Evolutionary conservation across 768 basidiomycete species (phyloP), one percentile per base, ranked within the genome.

Genomic region (Paxillus ammoniavirescens): DNA sequence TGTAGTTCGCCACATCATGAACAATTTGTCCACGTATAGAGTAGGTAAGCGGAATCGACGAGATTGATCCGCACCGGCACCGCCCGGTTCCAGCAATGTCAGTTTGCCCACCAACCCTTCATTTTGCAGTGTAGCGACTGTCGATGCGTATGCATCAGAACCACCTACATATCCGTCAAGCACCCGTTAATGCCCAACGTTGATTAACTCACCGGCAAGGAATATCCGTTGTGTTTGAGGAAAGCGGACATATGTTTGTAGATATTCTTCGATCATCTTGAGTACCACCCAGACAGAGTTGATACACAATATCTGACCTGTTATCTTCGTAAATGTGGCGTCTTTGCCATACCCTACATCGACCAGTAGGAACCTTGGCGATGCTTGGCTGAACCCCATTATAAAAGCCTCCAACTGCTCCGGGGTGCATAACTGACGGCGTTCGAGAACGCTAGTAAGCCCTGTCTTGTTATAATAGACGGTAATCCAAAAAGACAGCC

Each of bases 181-280:
- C 31, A 26, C 41, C 28, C 26, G 8, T 15, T 21, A 13, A 45
- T 42, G 28, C 41, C 5, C 28, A 36, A 45, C 50, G 2, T 6
- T 38, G 17, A 45, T 13, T 15, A 18, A 61, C 77, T 65, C 61
- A 85, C 88, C 86, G 50, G 81, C 84, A 66, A 91, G 79, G 70
- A 89, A 90, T 30, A 91, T 72, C 47, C 82, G 81, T 40, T 87
- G 71, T 8, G 87, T 90, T 64, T 91, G 88, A 9, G 89, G 85
- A 63, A 90, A 84, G 56, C 82, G 79, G 46, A 79, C 76, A 66
- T 81, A 89, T 13, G 84, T 86, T 65, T 86, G 79, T 43, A 91
- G 70, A 66, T 86, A 84, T 67, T 89, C 89, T 89, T 56, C 54
- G 17, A 53, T 48, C 46, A n/a, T 10, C n/a, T 37, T 53, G 51